phyloP scores from a whole-genome alignment of 2,329 filamentous ascomycete species.

The Talaromyces funiculosus region DNA sequence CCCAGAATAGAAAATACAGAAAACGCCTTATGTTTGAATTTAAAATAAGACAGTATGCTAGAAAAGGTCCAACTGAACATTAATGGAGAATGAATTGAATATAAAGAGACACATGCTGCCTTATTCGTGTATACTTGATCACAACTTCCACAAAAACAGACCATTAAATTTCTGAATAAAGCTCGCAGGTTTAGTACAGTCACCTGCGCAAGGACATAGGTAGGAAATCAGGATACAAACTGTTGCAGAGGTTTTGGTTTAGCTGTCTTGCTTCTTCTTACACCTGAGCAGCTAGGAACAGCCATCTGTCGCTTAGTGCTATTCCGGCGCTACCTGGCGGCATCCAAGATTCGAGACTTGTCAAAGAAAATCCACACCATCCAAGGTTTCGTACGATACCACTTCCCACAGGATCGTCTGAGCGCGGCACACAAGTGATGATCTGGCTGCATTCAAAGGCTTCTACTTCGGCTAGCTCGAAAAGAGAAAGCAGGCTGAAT shows the following conservation, averaged over 20 bases:
- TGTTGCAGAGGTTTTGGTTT: neutral
- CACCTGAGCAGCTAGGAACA: slow-evolving; percentile 84
- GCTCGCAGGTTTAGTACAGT: neutral
- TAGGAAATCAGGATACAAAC: neutral
- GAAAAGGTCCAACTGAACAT: neutral
- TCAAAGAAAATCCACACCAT: slow-evolving; percentile 87
- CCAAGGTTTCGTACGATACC: slow-evolving; percentile 72
- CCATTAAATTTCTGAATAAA: neutral
- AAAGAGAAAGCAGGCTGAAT: slow-evolving; percentile 73
- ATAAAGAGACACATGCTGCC: neutral
- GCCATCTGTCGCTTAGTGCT: slow-evolving; percentile 70
- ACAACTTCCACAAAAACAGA: neutral
- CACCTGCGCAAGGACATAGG: neutral
- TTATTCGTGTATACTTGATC: neutral
- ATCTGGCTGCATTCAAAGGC: slow-evolving; percentile 68
- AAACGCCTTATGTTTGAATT: neutral
- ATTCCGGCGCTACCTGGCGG: slow-evolving; percentile 48
- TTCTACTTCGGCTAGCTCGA: slow-evolving; percentile 75
- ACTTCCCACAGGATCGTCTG: slow-evolving; percentile 56
- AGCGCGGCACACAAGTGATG: slow-evolving; percentile 74
- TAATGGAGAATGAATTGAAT: neutral
- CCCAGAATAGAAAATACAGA: neutral
- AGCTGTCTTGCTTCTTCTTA: slow-evolving; percentile 41
- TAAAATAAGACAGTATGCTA: neutral
- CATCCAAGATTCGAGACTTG: slow-evolving; percentile 70